A percentile compares a stretch with the other conserved stretches of the same genome.
phyloP scores from a whole-genome alignment of 768 basidiomycete genomes.

The Lepiota brunneoincarnata region DNA sequence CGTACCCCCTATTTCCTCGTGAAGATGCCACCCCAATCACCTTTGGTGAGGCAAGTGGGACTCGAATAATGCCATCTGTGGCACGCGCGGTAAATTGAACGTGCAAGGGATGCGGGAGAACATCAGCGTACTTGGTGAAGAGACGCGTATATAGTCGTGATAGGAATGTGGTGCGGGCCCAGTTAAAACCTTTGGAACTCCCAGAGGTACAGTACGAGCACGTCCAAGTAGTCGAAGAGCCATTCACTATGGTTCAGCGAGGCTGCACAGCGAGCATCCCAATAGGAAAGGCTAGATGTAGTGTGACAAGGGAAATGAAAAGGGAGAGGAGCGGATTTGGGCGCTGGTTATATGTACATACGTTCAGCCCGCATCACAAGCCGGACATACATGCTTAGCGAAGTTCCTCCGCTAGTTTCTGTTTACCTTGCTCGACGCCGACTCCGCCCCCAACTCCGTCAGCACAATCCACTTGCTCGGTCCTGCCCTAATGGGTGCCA shows the following conservation, averaged over 20 bases:
- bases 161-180: slow-evolving; percentile 28
- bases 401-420: too few species aligned
- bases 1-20: slow-evolving; percentile 71
- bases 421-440: too few species aligned
- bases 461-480: too few species aligned
- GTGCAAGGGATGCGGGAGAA: neutral
- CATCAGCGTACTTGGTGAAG: slow-evolving; percentile 28
- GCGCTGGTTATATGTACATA: neutral
- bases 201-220: slow-evolving; percentile 5
- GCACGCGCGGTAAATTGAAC: slow-evolving; percentile 11
- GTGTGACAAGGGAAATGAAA: neutral
- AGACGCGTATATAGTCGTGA: slow-evolving; percentile 71
- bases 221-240: slow-evolving; percentile 17
- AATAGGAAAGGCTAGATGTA: neutral
- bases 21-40: slow-evolving; percentile 75
- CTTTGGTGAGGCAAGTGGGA: slow-evolving; percentile 74
- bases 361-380: neutral
- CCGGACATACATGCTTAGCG: too few species aligned
- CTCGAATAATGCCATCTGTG: slow-evolving; percentile 59
- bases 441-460: too few species aligned
- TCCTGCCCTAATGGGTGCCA: too few species aligned
- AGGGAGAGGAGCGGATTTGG: neutral
- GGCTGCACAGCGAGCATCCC: slow-evolving; percentile 7
- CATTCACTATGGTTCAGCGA: slow-evolving; percentile 18
- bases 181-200: neutral